Evolutionary conservation across 2,329 filamentous ascomycete genomes (phyloP), one percentile per base, ranked within the genome.

Genomic region (Botrytis fabae): DNA sequence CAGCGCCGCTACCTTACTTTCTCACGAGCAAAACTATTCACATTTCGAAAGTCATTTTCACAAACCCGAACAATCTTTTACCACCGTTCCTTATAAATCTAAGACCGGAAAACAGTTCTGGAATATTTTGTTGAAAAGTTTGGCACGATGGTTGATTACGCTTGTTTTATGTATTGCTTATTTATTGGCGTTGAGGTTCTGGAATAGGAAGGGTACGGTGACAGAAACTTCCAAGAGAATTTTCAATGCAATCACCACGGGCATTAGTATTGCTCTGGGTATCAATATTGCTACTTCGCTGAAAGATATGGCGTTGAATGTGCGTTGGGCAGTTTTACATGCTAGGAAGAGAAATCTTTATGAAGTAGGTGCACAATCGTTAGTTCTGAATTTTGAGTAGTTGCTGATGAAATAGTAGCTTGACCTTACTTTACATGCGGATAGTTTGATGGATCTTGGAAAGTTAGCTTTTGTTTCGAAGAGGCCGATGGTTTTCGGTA

Each of bases 271-370:
- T 46, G 76, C 79, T 0, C 77, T 85, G 28, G 83, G 83, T 72
- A 75, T 86, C 66, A 83, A 83, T 65, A 82, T 85, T 60, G 81
- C 82, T 3, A 83, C 80, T 75, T 81, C 82, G 10, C 79, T 86
- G 35, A 85, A 85, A 73, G 81, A 81, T 42, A 83, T 85, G 81
- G 82, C 84, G 5, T 77, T 80, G 22, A 83, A 85, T 73, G 78
- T 85, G 74, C 80, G 85, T n/a, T 86, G 85, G 84, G 84, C 83
- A 79, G 81, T 86, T 42, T 76, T 86, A 60, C 82, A 81, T 73
- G 77, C 79, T 14, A 78, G 80, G 8, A 79, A 81, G 57, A 80
- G 83, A 73, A 81, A 81, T 48, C 77, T 82, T 59, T 77, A 77
- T 8, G 84, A 86, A 79, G 84, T 84, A 69, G n/a, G 40, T 35